Percentiles rank a stretch among this genome's conserved stretches.
phyloP scores from a whole-genome alignment of 257 asterid genomes.

The Paulownia fortunei region DNA sequence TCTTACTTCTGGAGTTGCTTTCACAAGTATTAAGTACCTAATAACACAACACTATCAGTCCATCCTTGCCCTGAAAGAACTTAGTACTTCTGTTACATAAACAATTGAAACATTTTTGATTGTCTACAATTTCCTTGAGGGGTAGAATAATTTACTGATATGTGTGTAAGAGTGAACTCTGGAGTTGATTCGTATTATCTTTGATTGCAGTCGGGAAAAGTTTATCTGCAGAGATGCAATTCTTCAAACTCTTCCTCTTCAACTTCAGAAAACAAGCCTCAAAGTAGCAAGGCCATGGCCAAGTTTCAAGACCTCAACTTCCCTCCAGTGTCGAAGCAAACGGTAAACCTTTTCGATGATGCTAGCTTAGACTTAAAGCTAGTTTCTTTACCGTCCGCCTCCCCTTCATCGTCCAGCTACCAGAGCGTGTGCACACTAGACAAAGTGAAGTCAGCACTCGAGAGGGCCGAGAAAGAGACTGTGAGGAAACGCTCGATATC shows the following conservation, averaged over 20 bases:
- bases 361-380: slow-evolving; percentile 63
- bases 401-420: slow-evolving; percentile 44
- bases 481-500: slow-evolving; percentile 61
- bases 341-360: slow-evolving; percentile 54
- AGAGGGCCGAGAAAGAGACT: slow-evolving; percentile 72
- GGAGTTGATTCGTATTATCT: neutral
- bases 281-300: slow-evolving; percentile 16
- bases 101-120: neutral
- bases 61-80: no score
- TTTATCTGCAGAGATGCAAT: slow-evolving; percentile 72
- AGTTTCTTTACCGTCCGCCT: slow-evolving; percentile 41
- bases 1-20: no score
- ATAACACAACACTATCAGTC: neutral
- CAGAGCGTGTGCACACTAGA: slow-evolving; percentile 90
- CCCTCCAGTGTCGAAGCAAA: slow-evolving; percentile 59
- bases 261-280: slow-evolving; percentile 46
- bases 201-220: slow-evolving; percentile 78
- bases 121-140: no score
- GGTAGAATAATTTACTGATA: neutral
- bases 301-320: slow-evolving; percentile 83
- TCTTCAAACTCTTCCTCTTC: slow-evolving; percentile 56
- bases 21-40: neutral
- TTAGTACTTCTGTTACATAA: no score
- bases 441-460: slow-evolving; percentile 84
- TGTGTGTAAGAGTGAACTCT: neutral